Base-by-base conservation (phyloP, 2,329 filamentous ascomycete genomes). In the Scedosporium dehoogii region DNA sequence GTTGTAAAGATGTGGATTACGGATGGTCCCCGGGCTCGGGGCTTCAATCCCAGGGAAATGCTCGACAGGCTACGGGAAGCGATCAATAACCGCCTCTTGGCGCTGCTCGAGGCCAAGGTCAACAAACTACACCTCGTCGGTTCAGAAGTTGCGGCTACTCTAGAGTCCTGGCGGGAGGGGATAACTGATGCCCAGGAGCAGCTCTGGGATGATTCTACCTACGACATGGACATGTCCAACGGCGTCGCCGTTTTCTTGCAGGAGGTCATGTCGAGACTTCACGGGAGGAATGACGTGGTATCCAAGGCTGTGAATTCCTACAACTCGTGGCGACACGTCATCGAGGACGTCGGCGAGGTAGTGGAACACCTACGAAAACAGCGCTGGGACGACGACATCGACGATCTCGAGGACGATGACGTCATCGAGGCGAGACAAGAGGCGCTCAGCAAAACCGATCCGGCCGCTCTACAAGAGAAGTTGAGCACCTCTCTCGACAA, bases 1-100 rank as follows among this genome's bases (percentile, higher is more conserved):
- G 80, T 92, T 6, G 74, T 96, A 57, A 85, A 89, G 67, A 82
- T 88, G 10, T 94, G 91, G 89, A 86, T 96, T 62, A 79, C 85
- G 21, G 85, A 88, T 61, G 84, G 86, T 23, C 81, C 82, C 44
- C 83, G 84, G 61, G 83, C 83, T 67, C 78, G 82, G 68, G 86
- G 88, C 42, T 80, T 92, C 69, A 81, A 92, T 71, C 82, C 87
- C 1, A 81, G 83, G 4, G 79, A 85, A 57, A 83, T 94, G 68
- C 81, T 92, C 9, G 81, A 90, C 67, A 80, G 83, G 10, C 76
- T 96, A 55, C 83, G 91, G 29, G 78, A 82, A 42, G 81, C 83
- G 3, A 83, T 96, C 72, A 92, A 91, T 69, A 76, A 79, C 38
- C 86, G 87, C 60, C 79, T 94, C 64, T 78, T 85, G 38, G 73